Percentiles rank a stretch among this genome's conserved stretches.
Conservation (phyloP, 768 basidiomycete species). For the Rhodocollybia butyracea region DNA sequence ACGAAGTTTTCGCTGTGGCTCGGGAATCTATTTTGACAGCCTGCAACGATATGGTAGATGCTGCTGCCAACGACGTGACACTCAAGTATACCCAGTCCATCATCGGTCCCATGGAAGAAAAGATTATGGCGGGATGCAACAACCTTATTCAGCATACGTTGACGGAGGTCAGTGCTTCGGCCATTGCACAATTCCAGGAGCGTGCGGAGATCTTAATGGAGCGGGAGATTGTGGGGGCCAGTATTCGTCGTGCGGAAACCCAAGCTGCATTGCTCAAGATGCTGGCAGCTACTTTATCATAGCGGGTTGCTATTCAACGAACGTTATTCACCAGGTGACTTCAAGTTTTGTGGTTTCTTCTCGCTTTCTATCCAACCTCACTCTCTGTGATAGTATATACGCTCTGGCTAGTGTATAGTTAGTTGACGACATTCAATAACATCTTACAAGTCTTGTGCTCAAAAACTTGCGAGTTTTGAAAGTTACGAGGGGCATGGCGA, state of each 20-base stretch:
- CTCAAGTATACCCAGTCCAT: neutral
- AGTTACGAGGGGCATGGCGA: too few species aligned
- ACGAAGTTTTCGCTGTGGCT: neutral
- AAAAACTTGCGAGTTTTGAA: too few species aligned
- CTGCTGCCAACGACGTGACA: neutral
- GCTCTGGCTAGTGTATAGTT: too few species aligned
- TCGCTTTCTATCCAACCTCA: too few species aligned
- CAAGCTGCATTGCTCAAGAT: neutral
- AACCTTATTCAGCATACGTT: neutral
- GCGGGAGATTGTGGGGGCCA: neutral
- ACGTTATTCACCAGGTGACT: too few species aligned
- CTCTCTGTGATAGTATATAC: too few species aligned
- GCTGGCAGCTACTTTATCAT: neutral
- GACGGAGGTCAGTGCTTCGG: neutral
- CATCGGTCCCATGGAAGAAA: neutral
- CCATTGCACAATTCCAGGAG: constrained; percentile 1
- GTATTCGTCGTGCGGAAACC: neutral
- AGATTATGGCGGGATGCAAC: neutral
- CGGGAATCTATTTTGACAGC: neutral
- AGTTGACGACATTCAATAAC: too few species aligned
- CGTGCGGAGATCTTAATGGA: constrained; percentile 5
- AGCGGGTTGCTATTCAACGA: too few species aligned
- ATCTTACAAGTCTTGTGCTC: too few species aligned
- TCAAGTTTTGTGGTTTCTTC: too few species aligned
- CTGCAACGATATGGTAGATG: neutral